These are phyloP conservation scores for Carpinus viminea DNA, from an alignment of 306 rosid genomes.

Conservation along the genomic window DNA sequence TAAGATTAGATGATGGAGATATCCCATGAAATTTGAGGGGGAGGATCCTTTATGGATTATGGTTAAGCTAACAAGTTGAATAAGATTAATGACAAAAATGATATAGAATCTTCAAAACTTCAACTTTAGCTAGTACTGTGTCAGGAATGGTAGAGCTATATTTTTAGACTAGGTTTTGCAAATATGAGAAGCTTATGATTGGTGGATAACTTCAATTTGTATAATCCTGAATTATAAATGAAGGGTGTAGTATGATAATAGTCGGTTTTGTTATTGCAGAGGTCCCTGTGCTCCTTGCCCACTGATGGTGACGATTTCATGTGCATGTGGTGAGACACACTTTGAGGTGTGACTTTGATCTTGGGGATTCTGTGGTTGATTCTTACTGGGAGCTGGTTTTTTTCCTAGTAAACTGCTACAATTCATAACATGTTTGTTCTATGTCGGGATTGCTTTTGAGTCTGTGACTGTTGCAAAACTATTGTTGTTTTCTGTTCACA, in stretches of 20 bases:
- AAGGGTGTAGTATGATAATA: constrained; percentile 10
- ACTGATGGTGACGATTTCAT: constrained; percentile 86
- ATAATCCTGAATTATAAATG: constrained; percentile 10
- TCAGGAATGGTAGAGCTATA: background rate
- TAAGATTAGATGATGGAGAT: background rate
- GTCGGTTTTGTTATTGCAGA: constrained; percentile 59
- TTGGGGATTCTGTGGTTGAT: constrained; percentile 18
- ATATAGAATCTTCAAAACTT: background rate
- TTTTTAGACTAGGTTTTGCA: background rate
- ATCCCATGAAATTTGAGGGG: background rate
- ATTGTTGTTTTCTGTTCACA: constrained; percentile 6
- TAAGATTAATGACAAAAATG: background rate
- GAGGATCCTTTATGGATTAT: background rate
- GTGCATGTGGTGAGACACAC: constrained; percentile 89
- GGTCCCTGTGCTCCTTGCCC: constrained; percentile 99
- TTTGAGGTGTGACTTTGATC: constrained; percentile 69
- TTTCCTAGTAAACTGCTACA: background rate
- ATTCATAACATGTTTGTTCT: constrained; percentile 17
- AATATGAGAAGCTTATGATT: constrained; percentile 1
- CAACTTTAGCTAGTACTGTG: background rate
- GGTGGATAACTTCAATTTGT: constrained; percentile 7
- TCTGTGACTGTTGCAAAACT: constrained; percentile 3
- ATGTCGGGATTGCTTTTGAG: constrained; percentile 23
- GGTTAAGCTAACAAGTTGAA: background rate
- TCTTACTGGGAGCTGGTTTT: constrained; percentile 17